A percentile compares a stretch with the other conserved stretches of the same genome.
phyloP scores from a whole-genome alignment of 371 early-diverging fungal genomes.

The Encephalitozoon hellem region DNA sequence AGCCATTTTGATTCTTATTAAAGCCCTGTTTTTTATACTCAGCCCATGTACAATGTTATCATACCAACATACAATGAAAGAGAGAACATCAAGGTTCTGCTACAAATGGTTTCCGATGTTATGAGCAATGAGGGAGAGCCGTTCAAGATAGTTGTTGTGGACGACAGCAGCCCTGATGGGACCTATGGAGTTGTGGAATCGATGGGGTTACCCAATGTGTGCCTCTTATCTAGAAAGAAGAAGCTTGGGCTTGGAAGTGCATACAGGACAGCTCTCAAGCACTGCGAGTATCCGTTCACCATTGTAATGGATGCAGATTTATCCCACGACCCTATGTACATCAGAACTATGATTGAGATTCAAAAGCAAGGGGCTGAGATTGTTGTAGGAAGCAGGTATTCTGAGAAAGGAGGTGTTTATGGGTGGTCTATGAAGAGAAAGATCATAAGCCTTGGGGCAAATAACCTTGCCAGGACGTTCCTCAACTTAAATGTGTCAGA shows the following conservation, averaged over 20 bases:
- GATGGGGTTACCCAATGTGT: conserved; percentile 66
- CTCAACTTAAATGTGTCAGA: conserved; percentile 77
- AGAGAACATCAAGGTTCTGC: conserved; percentile 82
- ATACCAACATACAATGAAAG: conserved; percentile 96
- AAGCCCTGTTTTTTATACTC: neutral
- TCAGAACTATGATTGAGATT: conserved; percentile 66
- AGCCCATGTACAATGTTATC: conserved; percentile 51
- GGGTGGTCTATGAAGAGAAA: conserved; percentile 93
- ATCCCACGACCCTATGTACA: conserved; percentile 92
- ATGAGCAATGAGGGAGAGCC: conserved; percentile 70
- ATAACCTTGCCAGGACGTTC: conserved; percentile 79
- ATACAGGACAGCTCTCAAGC: conserved; percentile 82
- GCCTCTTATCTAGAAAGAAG: conserved; percentile 76
- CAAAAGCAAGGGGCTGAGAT: conserved; percentile 78
- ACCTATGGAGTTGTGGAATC: conserved; percentile 76
- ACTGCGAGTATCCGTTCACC: conserved; percentile 80
- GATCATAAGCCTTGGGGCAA: conserved; percentile 86
- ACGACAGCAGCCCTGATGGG: conserved; percentile 94
- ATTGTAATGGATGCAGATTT: conserved; percentile 97
- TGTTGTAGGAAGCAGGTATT: conserved; percentile 79
- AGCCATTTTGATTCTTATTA: conserved; percentile 5
- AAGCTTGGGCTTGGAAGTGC: conserved; percentile 93
- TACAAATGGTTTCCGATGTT: conserved; percentile 74
- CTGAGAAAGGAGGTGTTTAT: conserved; percentile 75
- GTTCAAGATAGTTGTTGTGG: conserved; percentile 90